Evolutionary conservation across 1,284 basidiomycete species (phyloP).

Genomic region (Sporisorium scitamineum): DNA sequence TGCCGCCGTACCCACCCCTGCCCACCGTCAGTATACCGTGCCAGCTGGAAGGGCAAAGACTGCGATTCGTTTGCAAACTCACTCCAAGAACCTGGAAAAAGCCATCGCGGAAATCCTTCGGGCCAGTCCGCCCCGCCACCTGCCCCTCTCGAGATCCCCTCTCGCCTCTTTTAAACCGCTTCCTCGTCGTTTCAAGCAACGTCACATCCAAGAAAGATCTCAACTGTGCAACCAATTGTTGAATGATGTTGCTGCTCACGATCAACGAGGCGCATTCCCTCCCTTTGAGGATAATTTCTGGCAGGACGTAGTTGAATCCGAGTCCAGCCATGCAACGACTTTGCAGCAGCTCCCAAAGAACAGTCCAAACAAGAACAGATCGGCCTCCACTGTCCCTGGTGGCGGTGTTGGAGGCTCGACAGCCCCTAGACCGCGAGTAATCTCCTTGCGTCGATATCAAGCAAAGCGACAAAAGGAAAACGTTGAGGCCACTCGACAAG

Average conservation of each 20-base stretch:
- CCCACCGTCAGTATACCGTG: conserved; percentile 3
- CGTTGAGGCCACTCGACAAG: background rate
- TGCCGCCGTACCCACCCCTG: background rate
- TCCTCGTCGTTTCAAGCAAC: conserved; percentile 8
- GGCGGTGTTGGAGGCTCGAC: background rate
- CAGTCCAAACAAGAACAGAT: too few relatives aligned
- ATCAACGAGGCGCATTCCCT: background rate
- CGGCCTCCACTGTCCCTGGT: too few relatives aligned
- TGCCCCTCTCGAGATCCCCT: background rate
- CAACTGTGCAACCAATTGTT: background rate
- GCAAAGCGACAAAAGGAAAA: background rate
- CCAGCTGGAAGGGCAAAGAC: background rate
- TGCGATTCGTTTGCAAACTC: too few relatives aligned
- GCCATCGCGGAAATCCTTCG: background rate
- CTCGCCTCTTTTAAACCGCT: conserved; percentile 18
- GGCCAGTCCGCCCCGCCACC: background rate
- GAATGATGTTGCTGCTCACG: background rate
- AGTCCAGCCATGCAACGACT: background rate
- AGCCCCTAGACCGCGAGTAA: background rate
- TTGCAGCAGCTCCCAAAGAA: background rate
- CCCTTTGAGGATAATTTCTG: background rate
- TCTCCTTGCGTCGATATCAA: background rate
- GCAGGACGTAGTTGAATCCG: background rate
- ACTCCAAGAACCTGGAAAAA: background rate
- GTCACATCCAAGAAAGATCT: background rate